Base-by-base conservation (phyloP, 2,329 filamentous ascomycete species). In the Neofusicoccum kwambonambiense region DNA sequence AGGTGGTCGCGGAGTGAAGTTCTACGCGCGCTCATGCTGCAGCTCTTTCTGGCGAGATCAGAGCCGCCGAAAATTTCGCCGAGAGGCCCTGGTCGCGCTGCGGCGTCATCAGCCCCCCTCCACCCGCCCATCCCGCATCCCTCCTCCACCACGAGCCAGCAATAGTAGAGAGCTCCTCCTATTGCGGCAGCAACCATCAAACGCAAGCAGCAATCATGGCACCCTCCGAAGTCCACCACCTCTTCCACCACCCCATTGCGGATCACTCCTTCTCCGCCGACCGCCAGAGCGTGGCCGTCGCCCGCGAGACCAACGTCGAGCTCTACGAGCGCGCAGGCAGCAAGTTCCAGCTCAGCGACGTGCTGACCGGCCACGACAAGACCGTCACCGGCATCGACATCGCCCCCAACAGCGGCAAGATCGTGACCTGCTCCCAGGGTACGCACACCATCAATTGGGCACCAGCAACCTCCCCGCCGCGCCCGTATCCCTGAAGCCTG, bases 231-330 rank as follows among this genome's bases (percentile, higher is more conserved):
- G 91, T 96, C 66, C 92, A 98, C 81, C 93, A 98, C 75, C 90
- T 99, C 70, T 99, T 99, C 83, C 93, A 98, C 82, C 88, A 90
- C 72, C 93, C 94, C 67, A 97, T 99, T 75, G 92, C 92, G 70
- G 95, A 99, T 83, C 95, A 99, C 80, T 97, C 94, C 65, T 99
- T 99, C 87, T 97, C 93, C 69, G 89, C 92, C 68, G 95, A 99
- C 81, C 91, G 89, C 76, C 83, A 89, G 77, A 93, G 90, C 34
- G 86, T 99, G 65, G 95, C 95, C 65, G 93, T 99, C 65, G 91
- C 94, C 68, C 90, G 92, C 73, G 94, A 98, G 77, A 93, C 90
- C 75, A 87, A 88, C 70, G 90, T 99, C 73, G 93, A 97, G 83
- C 88, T 99, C 47, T 98, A 97, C 78, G 83, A 86, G 73, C 86